phyloP scores from a whole-genome alignment of 2,329 filamentous ascomycete genomes.

The Aspergillus sp. region DNA sequence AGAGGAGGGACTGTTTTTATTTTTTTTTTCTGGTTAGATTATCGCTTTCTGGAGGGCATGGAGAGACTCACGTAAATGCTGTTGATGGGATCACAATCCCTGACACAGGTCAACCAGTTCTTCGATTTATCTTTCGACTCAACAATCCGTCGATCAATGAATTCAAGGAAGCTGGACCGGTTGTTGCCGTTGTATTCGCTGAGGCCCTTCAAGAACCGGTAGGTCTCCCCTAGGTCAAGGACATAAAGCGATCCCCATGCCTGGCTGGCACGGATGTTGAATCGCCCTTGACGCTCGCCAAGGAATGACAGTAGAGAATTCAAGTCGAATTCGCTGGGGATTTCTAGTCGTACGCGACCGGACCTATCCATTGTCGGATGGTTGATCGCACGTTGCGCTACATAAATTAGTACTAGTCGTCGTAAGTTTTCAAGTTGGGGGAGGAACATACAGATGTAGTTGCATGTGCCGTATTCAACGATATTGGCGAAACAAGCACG shows the following conservation, averaged over 20 bases:
- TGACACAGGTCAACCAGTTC: constrained; percentile 37
- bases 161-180: constrained; percentile 36
- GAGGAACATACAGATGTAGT: constrained; percentile 37
- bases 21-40: background rate
- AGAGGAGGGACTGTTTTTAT: constrained; percentile 30
- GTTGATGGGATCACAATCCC: constrained; percentile 34
- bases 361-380: constrained; percentile 32
- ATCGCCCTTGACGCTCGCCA: constrained; percentile 32
- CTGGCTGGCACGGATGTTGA: constrained; percentile 40
- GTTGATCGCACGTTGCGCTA: constrained; percentile 39
- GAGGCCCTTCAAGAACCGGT: constrained; percentile 33
- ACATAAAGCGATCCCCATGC: constrained; percentile 38
- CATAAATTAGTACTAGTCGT: constrained; percentile 1
- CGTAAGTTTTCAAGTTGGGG: background rate
- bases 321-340: constrained; percentile 35
- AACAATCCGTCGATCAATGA: constrained; percentile 39
- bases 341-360: constrained; percentile 33
- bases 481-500: constrained; percentile 40
- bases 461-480: constrained; percentile 39
- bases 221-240: constrained; percentile 36
- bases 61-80: constrained; percentile 33
- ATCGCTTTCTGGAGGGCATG: too few relatives aligned
- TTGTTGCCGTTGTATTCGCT: constrained; percentile 33
- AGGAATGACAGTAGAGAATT: constrained; percentile 32
- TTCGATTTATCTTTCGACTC: constrained; percentile 41